A percentile compares a stretch with the other conserved stretches of the same genome.
Conservation (phyloP, 202 grass and related monocot species). For the Zoysia matrella region DNA sequence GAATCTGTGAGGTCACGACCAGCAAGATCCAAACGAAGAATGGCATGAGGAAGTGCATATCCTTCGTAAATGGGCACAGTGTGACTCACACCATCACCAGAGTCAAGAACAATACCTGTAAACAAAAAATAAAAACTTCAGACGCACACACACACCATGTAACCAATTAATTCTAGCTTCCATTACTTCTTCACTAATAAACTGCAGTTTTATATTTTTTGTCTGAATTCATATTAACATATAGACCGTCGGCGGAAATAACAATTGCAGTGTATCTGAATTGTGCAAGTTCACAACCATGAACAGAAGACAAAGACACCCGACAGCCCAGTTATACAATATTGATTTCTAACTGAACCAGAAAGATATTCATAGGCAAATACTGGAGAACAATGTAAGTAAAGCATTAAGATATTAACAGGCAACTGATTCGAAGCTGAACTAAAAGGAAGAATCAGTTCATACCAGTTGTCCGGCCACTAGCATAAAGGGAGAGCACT, state of each 20-base stretch:
- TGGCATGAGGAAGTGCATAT: conserved; percentile 83
- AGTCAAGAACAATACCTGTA: conserved; percentile 51
- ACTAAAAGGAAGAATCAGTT: conserved; percentile 25
- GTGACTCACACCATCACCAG: no score
- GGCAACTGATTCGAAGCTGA: neutral
- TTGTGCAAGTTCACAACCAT: neutral
- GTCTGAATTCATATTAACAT: neutral
- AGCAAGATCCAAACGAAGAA: conserved; percentile 85
- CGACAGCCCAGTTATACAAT: neutral
- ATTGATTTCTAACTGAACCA: neutral
- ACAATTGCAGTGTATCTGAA: neutral
- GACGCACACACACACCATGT: neutral
- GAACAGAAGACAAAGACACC: neutral
- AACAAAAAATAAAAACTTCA: conserved; percentile 19
- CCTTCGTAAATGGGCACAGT: conserved; percentile 69
- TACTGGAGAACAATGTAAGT: neutral
- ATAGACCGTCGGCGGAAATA: neutral
- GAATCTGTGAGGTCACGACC: conserved; percentile 73
- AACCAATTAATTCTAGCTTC: neutral
- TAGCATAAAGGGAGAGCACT: conserved; percentile 84
- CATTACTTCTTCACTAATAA: neutral
- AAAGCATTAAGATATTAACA: neutral
- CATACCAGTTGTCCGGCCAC: conserved; percentile 90
- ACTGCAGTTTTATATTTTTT: neutral
- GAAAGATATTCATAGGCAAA: neutral